phyloP scores from a whole-genome alignment of 2,329 filamentous ascomycete species.

The Lachnellula arida region DNA sequence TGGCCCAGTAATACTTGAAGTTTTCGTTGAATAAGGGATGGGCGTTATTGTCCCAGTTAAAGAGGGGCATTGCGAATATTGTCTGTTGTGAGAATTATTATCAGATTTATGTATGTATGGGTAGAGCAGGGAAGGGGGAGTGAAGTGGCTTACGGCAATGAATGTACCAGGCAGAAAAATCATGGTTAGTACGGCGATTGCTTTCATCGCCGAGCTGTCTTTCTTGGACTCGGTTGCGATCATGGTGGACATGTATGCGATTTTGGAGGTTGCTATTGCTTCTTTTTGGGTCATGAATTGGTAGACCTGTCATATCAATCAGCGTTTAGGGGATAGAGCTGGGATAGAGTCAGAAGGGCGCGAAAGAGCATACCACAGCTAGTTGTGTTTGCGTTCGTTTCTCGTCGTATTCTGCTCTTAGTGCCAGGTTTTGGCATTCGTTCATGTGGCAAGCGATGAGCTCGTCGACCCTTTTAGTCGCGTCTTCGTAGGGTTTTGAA shows the following conservation, averaged over 20 bases:
- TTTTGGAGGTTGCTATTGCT: slow-evolving; percentile 1
- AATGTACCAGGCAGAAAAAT: slow-evolving; percentile 39
- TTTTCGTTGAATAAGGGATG: neutral
- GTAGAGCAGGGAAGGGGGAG: neutral
- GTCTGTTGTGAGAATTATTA: neutral
- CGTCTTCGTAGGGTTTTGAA: neutral
- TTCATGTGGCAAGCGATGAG: slow-evolving; percentile 5
- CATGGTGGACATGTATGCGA: slow-evolving; percentile 1
- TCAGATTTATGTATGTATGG: too few relatives aligned
- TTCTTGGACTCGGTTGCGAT: slow-evolving; percentile 24
- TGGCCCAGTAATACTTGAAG: slow-evolving; percentile 8
- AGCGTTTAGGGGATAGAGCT: too few relatives aligned
- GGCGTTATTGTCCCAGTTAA: neutral
- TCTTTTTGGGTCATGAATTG: slow-evolving; percentile 9
- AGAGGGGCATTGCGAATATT: slow-evolving; percentile 6
- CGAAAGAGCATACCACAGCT: slow-evolving; percentile 2
- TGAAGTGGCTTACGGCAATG: slow-evolving; percentile 26
- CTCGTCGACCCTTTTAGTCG: neutral
- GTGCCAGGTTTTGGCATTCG: slow-evolving; percentile 2
- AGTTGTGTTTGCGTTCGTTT: slow-evolving; percentile 11
- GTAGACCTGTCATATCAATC: neutral
- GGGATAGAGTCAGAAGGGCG: neutral
- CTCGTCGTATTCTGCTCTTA: slow-evolving; percentile 9
- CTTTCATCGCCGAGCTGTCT: slow-evolving; percentile 36
- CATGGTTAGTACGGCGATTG: slow-evolving; percentile 37